Evolutionary conservation across 78 protist species (phyloP).

Genomic region (Dictyostelium capitatum): DNA sequence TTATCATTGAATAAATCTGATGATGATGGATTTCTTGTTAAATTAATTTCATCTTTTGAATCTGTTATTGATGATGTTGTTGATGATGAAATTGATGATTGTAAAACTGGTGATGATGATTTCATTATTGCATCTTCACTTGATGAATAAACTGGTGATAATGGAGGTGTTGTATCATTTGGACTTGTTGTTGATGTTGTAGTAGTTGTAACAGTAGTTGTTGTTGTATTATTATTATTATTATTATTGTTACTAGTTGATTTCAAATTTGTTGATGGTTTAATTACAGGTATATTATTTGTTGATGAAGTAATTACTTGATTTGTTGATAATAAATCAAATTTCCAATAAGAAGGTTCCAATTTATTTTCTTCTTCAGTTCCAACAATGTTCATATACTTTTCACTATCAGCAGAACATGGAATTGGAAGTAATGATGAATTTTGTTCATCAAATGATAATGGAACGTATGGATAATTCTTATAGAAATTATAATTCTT

Average conservation of each 20-base stretch:
- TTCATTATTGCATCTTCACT: not conserved
- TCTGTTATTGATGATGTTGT: too few relatives aligned
- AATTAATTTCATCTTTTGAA: not conserved
- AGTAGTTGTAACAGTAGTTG: not conserved
- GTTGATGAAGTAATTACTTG: slow-evolving; percentile 1
- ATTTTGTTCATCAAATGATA: slow-evolving; percentile 45
- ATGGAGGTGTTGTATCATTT: slow-evolving; percentile 66
- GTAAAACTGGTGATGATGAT: slow-evolving; percentile 17
- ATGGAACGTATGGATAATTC: slow-evolving; percentile 71
- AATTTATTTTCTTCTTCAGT: slow-evolving; percentile 32
- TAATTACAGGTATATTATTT: not conserved
- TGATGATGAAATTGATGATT: not conserved
- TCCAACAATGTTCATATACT: slow-evolving; percentile 47
- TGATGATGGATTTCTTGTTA: not conserved
- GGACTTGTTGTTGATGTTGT: not conserved
- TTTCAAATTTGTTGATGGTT: not conserved
- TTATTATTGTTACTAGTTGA: not conserved
- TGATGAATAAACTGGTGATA: slow-evolving; percentile 20
- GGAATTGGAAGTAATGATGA: slow-evolving; percentile 43
- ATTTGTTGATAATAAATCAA: slow-evolving; percentile 32
- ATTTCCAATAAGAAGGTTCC: slow-evolving; percentile 79
- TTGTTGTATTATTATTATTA: not conserved
- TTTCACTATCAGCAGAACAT: slow-evolving; percentile 41
- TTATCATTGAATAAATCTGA: slow-evolving; percentile 9
- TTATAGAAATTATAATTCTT: slow-evolving; percentile 75